Evolutionary conservation across 805 yeast species (phyloP), one percentile per base, ranked within the genome.

Genomic region (Zygotorulaspora florentina): DNA sequence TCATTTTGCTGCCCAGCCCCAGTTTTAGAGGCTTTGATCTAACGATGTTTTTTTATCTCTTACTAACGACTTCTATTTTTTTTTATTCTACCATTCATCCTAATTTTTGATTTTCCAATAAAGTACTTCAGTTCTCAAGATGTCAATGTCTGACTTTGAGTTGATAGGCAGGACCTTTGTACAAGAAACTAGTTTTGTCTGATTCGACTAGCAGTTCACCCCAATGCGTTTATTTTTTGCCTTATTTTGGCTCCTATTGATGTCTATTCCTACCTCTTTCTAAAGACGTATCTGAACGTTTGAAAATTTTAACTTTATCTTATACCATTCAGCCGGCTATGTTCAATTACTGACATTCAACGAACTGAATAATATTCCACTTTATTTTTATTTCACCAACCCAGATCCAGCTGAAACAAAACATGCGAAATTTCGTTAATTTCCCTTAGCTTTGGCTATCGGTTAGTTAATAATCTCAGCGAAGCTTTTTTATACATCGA

Each of bases 1-100:
- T 13, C 48, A 45, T 40, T 48, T 42, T 23, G 38, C 46, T 18
- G 46, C 46, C 11, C 46, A 45, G 27, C 45, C 48, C 11, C 46
- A 39, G 20, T 42, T 36, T 27, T 45, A 33, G 20, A n/a, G 36
- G 16, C 12, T 10, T 33, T 13, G 18, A 33, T 17, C 20, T 16
- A 16, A 16, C 18, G n/a, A 16, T 28, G n/a, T 18, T 33, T 35
- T 34, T 28, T 34, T 33, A 20, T 41, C 13, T 35, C 17, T 30
- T 23, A 33, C 31, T 31, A 28, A 18, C 31, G 34, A 40, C 20
- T 9, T n/a, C 25, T 39, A 12, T 27, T 27, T 27, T 39, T 26
- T 38, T 39, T 17, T 39, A 16, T 26, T n/a, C 26, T 23, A n/a
- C 33, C 28, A 16, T 9, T 9, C 13, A 10, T 35, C 39, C 25